These are phyloP conservation scores for Fusarium vanettenii DNA, from an alignment of 2,329 filamentous ascomycete genomes.

Conservation along the genomic window DNA sequence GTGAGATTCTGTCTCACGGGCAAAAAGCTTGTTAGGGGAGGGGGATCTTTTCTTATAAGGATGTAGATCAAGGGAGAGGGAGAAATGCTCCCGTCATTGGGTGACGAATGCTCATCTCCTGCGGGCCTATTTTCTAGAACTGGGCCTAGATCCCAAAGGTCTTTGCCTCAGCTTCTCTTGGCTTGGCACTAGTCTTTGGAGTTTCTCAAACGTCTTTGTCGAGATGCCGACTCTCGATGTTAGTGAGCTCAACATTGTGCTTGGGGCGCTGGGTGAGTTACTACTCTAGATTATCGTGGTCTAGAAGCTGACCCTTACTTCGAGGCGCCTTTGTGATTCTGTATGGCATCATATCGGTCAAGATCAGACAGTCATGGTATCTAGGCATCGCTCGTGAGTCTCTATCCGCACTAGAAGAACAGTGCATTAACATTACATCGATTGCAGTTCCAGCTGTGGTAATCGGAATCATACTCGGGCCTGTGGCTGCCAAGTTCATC, in stretches of 20 bases:
- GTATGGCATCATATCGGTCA: conserved; percentile 62
- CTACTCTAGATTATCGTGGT: conserved; percentile 59
- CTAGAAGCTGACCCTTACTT: conserved; percentile 58
- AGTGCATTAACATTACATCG: background rate
- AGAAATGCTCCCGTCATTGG: background rate
- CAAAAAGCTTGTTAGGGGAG: background rate
- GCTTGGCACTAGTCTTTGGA: background rate
- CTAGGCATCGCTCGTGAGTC: conserved; percentile 64
- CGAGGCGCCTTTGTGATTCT: conserved; percentile 59
- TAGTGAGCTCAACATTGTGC: conserved; percentile 38
- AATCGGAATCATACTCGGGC: conserved; percentile 65
- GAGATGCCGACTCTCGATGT: conserved; percentile 51
- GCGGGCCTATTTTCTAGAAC: background rate
- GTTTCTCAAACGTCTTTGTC: background rate
- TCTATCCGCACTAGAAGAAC: conserved; percentile 44
- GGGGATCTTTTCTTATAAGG: background rate
- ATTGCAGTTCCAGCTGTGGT: conserved; percentile 64
- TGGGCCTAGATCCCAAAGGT: background rate
- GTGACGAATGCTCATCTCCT: background rate
- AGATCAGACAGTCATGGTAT: conserved; percentile 65
- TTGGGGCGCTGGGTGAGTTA: background rate
- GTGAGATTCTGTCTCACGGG: background rate
- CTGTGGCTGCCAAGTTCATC: conserved; percentile 64
- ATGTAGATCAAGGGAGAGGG: conserved; percentile 5
- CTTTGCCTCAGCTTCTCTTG: background rate